A percentile compares a stretch with the other conserved stretches of the same genome.
Conservation (phyloP, 2,329 filamentous ascomycete species). For the Colletotrichum echinochloae region DNA sequence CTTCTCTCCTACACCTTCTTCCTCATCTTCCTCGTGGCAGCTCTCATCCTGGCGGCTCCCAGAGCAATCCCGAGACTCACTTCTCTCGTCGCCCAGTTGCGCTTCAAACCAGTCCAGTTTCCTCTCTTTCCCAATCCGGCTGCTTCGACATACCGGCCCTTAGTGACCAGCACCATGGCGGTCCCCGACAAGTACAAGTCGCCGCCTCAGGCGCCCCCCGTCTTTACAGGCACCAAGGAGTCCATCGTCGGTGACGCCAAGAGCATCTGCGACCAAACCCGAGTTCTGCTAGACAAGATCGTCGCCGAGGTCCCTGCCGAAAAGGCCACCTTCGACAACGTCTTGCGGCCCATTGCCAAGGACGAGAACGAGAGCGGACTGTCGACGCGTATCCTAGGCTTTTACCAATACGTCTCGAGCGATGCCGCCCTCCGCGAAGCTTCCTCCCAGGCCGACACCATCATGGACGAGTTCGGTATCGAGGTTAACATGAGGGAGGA, state of each 20-base stretch:
- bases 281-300: slow-evolving; percentile 74
- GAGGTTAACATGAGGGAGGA: slow-evolving; percentile 87
- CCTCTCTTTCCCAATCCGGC: slow-evolving; percentile 45
- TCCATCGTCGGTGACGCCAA: slow-evolving; percentile 76
- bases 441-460: slow-evolving; percentile 79
- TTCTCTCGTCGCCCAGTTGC: slow-evolving; percentile 68
- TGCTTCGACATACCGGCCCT: slow-evolving; percentile 47
- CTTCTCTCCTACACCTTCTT: slow-evolving; percentile 62
- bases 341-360: slow-evolving; percentile 74
- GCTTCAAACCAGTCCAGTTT: slow-evolving; percentile 51
- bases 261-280: slow-evolving; percentile 71
- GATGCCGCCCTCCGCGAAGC: slow-evolving; percentile 78
- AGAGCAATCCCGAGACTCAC: slow-evolving; percentile 69
- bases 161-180: slow-evolving; percentile 70
- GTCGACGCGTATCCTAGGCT: slow-evolving; percentile 75
- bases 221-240: slow-evolving; percentile 80
- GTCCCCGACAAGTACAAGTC: slow-evolving; percentile 72
- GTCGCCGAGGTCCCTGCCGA: slow-evolving; percentile 69
- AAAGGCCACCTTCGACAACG: slow-evolving; percentile 66
- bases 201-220: slow-evolving; percentile 81
- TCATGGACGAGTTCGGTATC: slow-evolving; percentile 82
- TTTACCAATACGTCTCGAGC: slow-evolving; percentile 83
- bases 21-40: slow-evolving; percentile 65
- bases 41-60: slow-evolving; percentile 76
- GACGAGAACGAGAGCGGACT: slow-evolving; percentile 76